Evolutionary conservation across 164 flowering plant species (phyloP).

Genomic region (Berberis vulgaris): DNA sequence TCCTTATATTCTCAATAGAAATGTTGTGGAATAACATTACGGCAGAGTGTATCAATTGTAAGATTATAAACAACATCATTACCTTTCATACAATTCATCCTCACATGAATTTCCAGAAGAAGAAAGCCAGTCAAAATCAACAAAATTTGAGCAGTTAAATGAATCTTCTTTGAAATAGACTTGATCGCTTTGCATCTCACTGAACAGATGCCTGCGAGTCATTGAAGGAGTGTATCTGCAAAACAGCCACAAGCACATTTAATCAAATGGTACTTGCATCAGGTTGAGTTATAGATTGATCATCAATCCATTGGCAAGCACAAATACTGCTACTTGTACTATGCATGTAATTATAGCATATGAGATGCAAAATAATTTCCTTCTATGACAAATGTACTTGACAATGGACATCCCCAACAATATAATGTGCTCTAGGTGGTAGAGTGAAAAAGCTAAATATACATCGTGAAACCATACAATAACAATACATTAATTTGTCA

Average conservation of each 20-base stretch:
- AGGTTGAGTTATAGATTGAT: too few species aligned
- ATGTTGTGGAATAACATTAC: background rate
- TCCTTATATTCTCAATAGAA: background rate
- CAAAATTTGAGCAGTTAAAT: constrained; percentile 62
- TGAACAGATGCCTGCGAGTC: constrained; percentile 37
- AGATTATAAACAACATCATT: background rate
- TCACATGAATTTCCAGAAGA: constrained; percentile 94
- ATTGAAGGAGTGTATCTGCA: constrained; percentile 55
- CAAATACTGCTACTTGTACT: too few species aligned
- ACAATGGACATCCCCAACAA: too few species aligned
- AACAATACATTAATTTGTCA: too few species aligned
- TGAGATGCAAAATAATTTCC: too few species aligned
- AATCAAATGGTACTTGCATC: background rate
- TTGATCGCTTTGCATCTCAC: constrained; percentile 31
- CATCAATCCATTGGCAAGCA: too few species aligned
- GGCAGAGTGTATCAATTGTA: background rate
- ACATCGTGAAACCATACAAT: too few species aligned
- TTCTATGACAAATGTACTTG: too few species aligned
- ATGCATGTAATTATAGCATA: too few species aligned
- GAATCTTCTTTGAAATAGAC: constrained; percentile 35
- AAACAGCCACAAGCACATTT: background rate
- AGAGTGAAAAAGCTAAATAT: too few species aligned
- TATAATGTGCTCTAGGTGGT: too few species aligned
- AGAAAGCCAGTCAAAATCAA: constrained; percentile 81
- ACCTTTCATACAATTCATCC: constrained; percentile 79